phyloP scores from a whole-genome alignment of 1,139 yeast genomes.

The Blastobotrys apis region DNA sequence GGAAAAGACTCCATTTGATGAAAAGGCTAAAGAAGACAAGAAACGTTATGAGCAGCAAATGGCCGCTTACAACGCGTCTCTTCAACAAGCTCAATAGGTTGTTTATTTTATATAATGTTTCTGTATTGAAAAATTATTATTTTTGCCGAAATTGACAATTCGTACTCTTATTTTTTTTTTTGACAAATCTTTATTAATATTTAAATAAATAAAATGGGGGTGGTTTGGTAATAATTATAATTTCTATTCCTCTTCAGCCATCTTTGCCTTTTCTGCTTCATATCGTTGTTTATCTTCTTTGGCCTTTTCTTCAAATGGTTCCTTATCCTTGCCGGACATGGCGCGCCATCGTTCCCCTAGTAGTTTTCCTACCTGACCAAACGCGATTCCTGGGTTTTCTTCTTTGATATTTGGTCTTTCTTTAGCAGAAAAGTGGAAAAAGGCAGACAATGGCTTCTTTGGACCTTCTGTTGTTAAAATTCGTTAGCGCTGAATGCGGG shows the following conservation, averaged over 20 bases:
- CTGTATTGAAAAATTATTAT: slow-evolving; percentile 1
- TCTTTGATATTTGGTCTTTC: slow-evolving; percentile 93
- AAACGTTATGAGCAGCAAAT: slow-evolving; percentile 95
- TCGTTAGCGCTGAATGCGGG: no score
- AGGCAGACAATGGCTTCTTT: slow-evolving; percentile 95
- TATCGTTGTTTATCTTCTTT: slow-evolving; percentile 95
- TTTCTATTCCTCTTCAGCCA: neutral
- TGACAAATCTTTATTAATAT: neutral
- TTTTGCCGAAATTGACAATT: neutral
- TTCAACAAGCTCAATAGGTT: slow-evolving; percentile 39
- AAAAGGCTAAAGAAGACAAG: slow-evolving; percentile 92
- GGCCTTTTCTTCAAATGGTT: slow-evolving; percentile 88
- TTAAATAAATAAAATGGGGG: neutral
- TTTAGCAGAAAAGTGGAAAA: slow-evolving; percentile 97
- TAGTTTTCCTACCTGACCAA: slow-evolving; percentile 53
- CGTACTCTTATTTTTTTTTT: neutral
- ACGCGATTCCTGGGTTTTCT: slow-evolving; percentile 89
- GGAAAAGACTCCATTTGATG: slow-evolving; percentile 84
- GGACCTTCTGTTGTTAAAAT: slow-evolving; percentile 54
- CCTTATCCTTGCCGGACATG: slow-evolving; percentile 73
- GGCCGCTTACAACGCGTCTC: slow-evolving; percentile 58
- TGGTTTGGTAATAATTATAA: neutral
- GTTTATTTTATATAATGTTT: neutral
- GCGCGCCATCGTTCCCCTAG: slow-evolving; percentile 98
- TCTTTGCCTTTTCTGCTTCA: slow-evolving; percentile 84